Conservation (phyloP, 768 basidiomycete species). For the Baorangia bicolor region DNA sequence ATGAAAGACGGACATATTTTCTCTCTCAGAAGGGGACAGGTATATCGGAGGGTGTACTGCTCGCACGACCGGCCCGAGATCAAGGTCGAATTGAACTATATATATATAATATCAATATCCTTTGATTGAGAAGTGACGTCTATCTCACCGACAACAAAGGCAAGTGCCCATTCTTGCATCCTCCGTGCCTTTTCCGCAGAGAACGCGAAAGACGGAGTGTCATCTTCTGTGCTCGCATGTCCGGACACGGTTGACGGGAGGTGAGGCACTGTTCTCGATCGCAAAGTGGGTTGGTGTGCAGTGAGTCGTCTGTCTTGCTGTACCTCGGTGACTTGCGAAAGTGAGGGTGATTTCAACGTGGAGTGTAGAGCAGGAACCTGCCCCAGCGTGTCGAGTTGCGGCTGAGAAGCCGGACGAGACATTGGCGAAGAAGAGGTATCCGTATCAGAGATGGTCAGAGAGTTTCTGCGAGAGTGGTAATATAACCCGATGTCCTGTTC, state of each 20-base stretch:
- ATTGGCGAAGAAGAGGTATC: slow-evolving; percentile 21
- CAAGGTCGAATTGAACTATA: slow-evolving; percentile 85
- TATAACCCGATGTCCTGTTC: slow-evolving; percentile 32
- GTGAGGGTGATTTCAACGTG: slow-evolving; percentile 34
- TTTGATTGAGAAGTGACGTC: not conserved
- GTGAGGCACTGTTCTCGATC: slow-evolving; percentile 49
- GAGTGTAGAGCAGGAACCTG: not conserved
- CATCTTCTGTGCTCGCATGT: slow-evolving; percentile 36
- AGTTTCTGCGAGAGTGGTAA: slow-evolving; percentile 26
- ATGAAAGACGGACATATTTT: slow-evolving; percentile 65
- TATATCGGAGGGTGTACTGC: slow-evolving; percentile 66
- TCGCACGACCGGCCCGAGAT: slow-evolving; percentile 77
- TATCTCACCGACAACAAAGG: slow-evolving; percentile 63
- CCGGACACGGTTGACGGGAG: slow-evolving; percentile 33
- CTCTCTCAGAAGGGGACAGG: slow-evolving; percentile 63
- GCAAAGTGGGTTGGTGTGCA: slow-evolving; percentile 32
- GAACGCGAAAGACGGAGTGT: slow-evolving; percentile 45
- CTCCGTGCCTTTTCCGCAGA: slow-evolving; percentile 45
- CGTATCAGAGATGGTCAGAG: slow-evolving; percentile 22
- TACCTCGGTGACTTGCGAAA: slow-evolving; percentile 28
- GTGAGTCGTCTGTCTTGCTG: slow-evolving; percentile 12
- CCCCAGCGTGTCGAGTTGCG: slow-evolving; percentile 2
- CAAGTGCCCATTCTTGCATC: slow-evolving; percentile 66
- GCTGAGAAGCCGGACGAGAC: slow-evolving; percentile 20
- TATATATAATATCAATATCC: not conserved